phyloP scores from a whole-genome alignment of 371 early-diverging fungal genomes.

The Umbelopsis sp. region DNA sequence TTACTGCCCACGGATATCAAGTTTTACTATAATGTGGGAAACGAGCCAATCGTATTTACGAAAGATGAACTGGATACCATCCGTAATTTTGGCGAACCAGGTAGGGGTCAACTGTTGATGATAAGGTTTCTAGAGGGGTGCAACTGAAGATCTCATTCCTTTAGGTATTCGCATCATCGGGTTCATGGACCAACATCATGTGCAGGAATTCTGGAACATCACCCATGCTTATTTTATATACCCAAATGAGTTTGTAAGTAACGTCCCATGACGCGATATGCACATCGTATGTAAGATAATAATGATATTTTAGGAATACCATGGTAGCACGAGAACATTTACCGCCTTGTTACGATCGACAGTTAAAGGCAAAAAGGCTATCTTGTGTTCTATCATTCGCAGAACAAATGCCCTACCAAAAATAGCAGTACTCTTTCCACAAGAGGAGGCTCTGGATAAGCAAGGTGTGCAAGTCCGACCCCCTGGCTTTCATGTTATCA shows the following conservation, averaged over 20 bases:
- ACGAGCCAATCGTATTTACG: slow-evolving; percentile 60
- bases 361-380: slow-evolving; percentile 55
- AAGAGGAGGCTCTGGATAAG: slow-evolving; percentile 44
- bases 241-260: slow-evolving; percentile 73
- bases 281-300: not conserved
- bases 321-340: slow-evolving; percentile 70
- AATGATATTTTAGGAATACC: slow-evolving; percentile 38
- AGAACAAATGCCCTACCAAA: slow-evolving; percentile 54
- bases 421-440: slow-evolving; percentile 68
- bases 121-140: no score
- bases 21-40: slow-evolving; percentile 60
- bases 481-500: slow-evolving; percentile 63
- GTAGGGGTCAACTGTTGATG: slow-evolving; percentile 29
- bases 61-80: slow-evolving; percentile 59
- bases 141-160: no score
- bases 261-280: not conserved
- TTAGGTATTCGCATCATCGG: not conserved
- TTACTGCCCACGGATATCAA: slow-evolving; percentile 61
- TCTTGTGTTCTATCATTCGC: slow-evolving; percentile 61
- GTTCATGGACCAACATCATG: slow-evolving; percentile 1
- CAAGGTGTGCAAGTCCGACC: slow-evolving; percentile 47
- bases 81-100: slow-evolving; percentile 52
- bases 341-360: slow-evolving; percentile 61
- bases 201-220: slow-evolving; percentile 58
- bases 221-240: slow-evolving; percentile 69